phyloP scores from a whole-genome alignment of 768 basidiomycete genomes.

The Boletus sp. region DNA sequence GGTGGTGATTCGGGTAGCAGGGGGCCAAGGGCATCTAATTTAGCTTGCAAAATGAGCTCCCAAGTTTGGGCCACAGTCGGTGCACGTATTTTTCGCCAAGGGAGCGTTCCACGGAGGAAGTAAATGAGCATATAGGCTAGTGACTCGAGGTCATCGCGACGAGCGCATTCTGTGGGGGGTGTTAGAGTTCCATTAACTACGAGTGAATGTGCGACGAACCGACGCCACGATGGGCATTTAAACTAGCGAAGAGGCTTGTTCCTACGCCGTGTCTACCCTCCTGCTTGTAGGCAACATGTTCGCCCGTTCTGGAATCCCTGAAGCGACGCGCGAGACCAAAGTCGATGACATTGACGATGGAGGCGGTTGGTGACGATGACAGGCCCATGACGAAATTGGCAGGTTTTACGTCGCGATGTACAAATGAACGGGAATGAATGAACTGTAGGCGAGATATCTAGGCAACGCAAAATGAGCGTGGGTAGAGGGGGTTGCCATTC shows the following conservation, averaged over 20 bases:
- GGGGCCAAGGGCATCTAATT: constrained; percentile 51
- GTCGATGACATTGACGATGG: constrained; percentile 88
- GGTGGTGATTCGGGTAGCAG: constrained; percentile 17
- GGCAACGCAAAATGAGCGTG: constrained; percentile 18
- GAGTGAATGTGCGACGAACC: constrained; percentile 41
- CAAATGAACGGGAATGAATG: constrained; percentile 90
- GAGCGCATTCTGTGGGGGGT: constrained; percentile 53
- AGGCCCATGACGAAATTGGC: constrained; percentile 97
- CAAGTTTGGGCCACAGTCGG: constrained; percentile 65
- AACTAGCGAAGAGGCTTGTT: constrained; percentile 70
- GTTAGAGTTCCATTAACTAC: neutral
- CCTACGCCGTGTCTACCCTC: constrained; percentile 76
- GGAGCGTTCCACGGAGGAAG: constrained; percentile 72
- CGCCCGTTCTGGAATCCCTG: constrained; percentile 59
- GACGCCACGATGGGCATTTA: constrained; percentile 72
- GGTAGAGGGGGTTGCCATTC: constrained; percentile 11
- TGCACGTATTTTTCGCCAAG: constrained; percentile 73
- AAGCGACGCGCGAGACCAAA: constrained; percentile 83
- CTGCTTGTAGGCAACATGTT: constrained; percentile 70
- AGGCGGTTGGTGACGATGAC: constrained; percentile 53
- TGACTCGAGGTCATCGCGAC: constrained; percentile 77
- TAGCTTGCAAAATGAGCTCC: constrained; percentile 74
- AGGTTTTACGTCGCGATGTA: constrained; percentile 97
- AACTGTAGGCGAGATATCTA: constrained; percentile 95
- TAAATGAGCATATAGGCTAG: constrained; percentile 83